A percentile compares a stretch with the other conserved stretches of the same genome.
Conservation (phyloP, 768 basidiomycete genomes). For the Tylopilus subfusipes region DNA sequence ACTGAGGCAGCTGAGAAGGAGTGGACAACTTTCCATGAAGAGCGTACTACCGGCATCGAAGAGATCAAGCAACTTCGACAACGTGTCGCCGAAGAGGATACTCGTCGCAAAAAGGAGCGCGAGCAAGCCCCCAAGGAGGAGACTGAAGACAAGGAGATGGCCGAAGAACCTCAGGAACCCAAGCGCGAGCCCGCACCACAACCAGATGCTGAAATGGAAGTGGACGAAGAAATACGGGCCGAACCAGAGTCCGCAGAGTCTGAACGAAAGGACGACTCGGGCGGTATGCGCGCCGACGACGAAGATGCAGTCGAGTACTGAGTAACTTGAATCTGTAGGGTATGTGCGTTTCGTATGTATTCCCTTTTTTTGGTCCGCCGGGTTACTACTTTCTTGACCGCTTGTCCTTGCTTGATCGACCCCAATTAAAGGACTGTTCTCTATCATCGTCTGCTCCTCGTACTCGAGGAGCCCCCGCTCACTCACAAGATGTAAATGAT, state of each 20-base stretch:
- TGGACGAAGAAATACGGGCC: slow-evolving; percentile 35
- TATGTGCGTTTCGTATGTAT: slow-evolving; percentile 28
- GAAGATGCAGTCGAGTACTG: slow-evolving; percentile 82
- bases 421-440: slow-evolving; percentile 6
- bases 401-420: slow-evolving; percentile 9
- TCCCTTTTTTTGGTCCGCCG: slow-evolving; percentile 4
- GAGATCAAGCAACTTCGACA: slow-evolving; percentile 62
- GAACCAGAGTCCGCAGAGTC: slow-evolving; percentile 35
- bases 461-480: background rate
- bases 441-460: background rate
- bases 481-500: background rate
- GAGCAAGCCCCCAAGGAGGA: slow-evolving; percentile 37
- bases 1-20: slow-evolving; percentile 62
- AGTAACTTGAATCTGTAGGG: slow-evolving; percentile 22
- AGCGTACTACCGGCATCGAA: slow-evolving; percentile 53
- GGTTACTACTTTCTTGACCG: slow-evolving; percentile 18
- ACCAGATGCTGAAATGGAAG: slow-evolving; percentile 33
- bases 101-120: slow-evolving; percentile 40
- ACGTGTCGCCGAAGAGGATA: slow-evolving; percentile 65
- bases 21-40: slow-evolving; percentile 61
- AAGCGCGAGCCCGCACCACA: slow-evolving; percentile 19
- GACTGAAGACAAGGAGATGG: slow-evolving; percentile 35
- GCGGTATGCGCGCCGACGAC: slow-evolving; percentile 61
- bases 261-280: slow-evolving; percentile 52
- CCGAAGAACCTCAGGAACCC: slow-evolving; percentile 19